Base-by-base conservation (phyloP, 116 monocot species). In the Cymodocea nodosa region DNA sequence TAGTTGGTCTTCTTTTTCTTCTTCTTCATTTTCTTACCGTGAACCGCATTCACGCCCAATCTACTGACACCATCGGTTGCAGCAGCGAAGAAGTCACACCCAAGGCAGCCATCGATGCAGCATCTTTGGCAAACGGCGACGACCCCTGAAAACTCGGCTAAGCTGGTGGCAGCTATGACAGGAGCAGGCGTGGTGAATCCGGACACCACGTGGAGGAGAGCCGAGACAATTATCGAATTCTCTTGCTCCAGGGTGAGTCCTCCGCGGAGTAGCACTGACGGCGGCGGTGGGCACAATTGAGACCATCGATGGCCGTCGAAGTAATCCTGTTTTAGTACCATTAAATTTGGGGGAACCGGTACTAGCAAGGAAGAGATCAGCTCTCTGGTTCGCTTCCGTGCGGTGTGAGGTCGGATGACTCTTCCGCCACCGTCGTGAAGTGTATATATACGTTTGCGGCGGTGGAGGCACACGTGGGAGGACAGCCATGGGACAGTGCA, bases 31-130 rank as follows among this genome's bases (percentile, higher is more conserved):
- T 36, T 68, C 68, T 50, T 62, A 54, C 51, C 62, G n/a, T 17
- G 15, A 52, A 50, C 35, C 57, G 60, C 48, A 16, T 22, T 8
- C 12, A 23, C 59, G 3, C 58, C 23, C 53, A 54, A 19, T 35
- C 35, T 35, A 17, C 2, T 34, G 34, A 1, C 40, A 11, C 35
- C 65, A 11, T 0, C 50, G 11, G 50, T 15, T 2, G 50, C 23
- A 17, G 57, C n/a, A 35, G 39, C n/a, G 63, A 78, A 76, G 44
- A 74, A 70, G 23, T 79, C 78, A 71, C 82, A 82, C 12, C 82
- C 85, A 24, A 78, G 69, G 64, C 89, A 89, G 23, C 80, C 85
- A 12, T 71, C 75, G 54, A 73, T 80, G 44, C 72, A 50, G 71
- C 89, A 87, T 13, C 40, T 35, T 0, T 2, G 54, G 68, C 87